Conservation (phyloP, 1,284 basidiomycete species). For the Xerocomus amazonicus region DNA sequence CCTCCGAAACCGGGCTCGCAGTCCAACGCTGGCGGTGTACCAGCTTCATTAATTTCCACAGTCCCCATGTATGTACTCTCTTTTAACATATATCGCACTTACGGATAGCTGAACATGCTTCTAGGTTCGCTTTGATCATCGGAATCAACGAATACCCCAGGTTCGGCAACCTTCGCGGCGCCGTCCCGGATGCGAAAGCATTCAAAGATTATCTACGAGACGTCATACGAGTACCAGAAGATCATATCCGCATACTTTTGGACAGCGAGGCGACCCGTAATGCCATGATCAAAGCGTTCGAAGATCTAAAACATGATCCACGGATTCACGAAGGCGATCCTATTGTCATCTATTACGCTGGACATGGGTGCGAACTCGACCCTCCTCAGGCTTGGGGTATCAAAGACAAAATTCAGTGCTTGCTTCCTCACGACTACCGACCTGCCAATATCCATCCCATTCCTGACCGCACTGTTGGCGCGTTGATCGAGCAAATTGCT, state of each 20-base stretch:
- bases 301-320: slow-evolving; percentile 49
- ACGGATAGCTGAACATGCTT: not conserved
- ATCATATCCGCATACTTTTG: slow-evolving; percentile 50
- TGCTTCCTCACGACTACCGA: slow-evolving; percentile 57
- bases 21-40: not conserved
- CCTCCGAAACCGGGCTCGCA: not conserved
- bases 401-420: slow-evolving; percentile 44
- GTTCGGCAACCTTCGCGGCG: slow-evolving; percentile 53
- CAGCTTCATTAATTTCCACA: too few relatives aligned
- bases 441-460: slow-evolving; percentile 38
- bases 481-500: slow-evolving; percentile 49
- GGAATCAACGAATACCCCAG: slow-evolving; percentile 56
- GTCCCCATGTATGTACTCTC: not conserved
- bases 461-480: slow-evolving; percentile 52
- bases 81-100: not conserved
- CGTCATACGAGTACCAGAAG: slow-evolving; percentile 48
- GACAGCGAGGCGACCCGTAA: slow-evolving; percentile 52
- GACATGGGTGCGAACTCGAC: slow-evolving; percentile 51
- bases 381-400: slow-evolving; percentile 43
- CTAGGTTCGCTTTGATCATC: slow-evolving; percentile 50
- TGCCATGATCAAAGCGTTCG: slow-evolving; percentile 49
- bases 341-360: slow-evolving; percentile 61
- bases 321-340: slow-evolving; percentile 54
- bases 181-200: slow-evolving; percentile 52
- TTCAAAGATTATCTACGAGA: slow-evolving; percentile 49